Conservation (phyloP, 208 protist species). For the Strigomonas culicis region DNA sequence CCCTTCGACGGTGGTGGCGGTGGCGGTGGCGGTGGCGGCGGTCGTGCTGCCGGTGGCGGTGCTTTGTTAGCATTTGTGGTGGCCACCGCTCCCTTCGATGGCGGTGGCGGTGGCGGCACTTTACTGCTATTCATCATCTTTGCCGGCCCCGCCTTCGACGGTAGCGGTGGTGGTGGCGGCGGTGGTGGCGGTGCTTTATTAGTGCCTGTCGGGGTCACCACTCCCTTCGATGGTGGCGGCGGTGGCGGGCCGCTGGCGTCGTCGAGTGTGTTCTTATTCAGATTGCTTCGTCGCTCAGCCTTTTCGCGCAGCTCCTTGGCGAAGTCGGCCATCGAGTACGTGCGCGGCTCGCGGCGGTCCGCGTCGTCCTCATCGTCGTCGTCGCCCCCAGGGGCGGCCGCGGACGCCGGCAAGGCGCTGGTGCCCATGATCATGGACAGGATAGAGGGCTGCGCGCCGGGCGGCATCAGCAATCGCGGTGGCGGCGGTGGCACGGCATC, state of each 20-base stretch:
- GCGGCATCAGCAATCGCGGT: background rate
- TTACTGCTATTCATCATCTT: slow-evolving; percentile 6
- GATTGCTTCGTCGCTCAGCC: background rate
- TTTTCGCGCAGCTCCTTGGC: background rate
- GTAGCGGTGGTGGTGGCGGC: slow-evolving; percentile 10
- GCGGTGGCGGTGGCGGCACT: background rate
- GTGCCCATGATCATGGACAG: slow-evolving; percentile 8
- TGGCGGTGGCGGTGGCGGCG: slow-evolving; percentile 14
- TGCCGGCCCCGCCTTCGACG: slow-evolving; percentile 8
- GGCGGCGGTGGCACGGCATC: background rate
- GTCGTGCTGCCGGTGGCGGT: slow-evolving; percentile 7
- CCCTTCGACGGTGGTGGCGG: slow-evolving; percentile 26
- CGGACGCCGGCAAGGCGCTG: too few species aligned
- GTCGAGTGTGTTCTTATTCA: background rate
- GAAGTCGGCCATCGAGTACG: background rate
- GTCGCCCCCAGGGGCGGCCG: background rate
- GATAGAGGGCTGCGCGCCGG: slow-evolving; percentile 5
- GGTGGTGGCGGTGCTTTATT: slow-evolving; percentile 30
- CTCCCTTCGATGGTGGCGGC: slow-evolving; percentile 13
- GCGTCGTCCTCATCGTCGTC: background rate
- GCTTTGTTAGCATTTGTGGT: background rate
- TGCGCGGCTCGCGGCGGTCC: background rate
- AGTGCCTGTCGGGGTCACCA: slow-evolving; percentile 20
- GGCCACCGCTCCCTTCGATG: background rate
- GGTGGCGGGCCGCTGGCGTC: background rate